Base-by-base conservation (phyloP, 352 stramenopile species). In the Pseudoperonospora humuli region DNA sequence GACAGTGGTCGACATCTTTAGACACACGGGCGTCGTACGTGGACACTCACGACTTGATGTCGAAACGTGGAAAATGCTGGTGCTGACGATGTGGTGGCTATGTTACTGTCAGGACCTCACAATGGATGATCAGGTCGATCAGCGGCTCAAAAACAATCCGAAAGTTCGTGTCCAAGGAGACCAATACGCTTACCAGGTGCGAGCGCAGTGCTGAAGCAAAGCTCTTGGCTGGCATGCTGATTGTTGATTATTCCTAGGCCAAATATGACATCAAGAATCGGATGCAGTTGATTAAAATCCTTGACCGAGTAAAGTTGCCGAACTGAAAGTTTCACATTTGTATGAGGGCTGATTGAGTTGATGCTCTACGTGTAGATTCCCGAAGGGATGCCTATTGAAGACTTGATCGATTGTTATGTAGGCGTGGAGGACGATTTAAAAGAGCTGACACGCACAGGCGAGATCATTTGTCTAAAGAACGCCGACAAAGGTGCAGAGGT, bases 201-300 rank as follows among this genome's bases (percentile, higher is more conserved):
- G 54, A 21, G 8, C 19, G 13, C 13, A 10, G 25, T 18, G n/a
- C 2, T 34, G 33, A 45, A 15, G 20, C 31, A 19, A 6, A 35
- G 23, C 20, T 45, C 8, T 32, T 41, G 6, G n/a, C 23, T 33
- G 20, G 14, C 14, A 14, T 15, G 8, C 3, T 20, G 44, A 8
- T 21, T 33, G 19, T 5, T 40, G 19, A 18, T 28, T 55, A 19
- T 26, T 43, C 44, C 8, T 31, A 90, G 68, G 80, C 80, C 28
- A 93, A 93, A 68, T 93, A 89, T 54, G 73, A 92, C 62, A 88
- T 92, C 40, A 92, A 92, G 55, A 87, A 89, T 48, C 63, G 61
- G 18, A 64, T 75, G 29, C 77, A 93, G 47, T 50, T 93, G 25
- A 51, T 87, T 15, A 82, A 84, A 32, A 81, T 87, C 28, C 63